Conservation (phyloP, 2,329 filamentous ascomycete species). For the Didymella arachidicola region DNA sequence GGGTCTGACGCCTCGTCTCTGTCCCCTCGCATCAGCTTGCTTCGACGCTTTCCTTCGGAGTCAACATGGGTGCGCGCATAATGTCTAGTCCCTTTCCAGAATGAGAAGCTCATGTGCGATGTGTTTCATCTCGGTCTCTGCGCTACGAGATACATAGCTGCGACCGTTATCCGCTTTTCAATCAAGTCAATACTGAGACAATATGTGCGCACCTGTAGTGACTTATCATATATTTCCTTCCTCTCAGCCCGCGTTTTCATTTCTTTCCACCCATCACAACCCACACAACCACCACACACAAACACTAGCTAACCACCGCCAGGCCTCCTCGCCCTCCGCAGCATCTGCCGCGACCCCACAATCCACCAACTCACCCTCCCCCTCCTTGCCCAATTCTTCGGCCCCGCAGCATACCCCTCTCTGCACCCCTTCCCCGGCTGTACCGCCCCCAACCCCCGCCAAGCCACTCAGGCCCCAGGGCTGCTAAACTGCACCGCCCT, state of each 20-base stretch:
- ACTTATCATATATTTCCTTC: neutral
- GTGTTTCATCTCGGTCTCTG: neutral
- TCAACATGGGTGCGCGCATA: constrained; percentile 15
- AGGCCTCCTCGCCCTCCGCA: constrained; percentile 34
- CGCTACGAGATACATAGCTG: constrained; percentile 16
- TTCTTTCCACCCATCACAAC: neutral
- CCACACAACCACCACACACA: neutral
- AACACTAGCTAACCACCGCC: constrained; percentile 3
- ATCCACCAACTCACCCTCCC: constrained; percentile 52
- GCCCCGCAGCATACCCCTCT: constrained; percentile 41
- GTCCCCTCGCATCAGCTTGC: too few species aligned
- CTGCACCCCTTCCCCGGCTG: constrained; percentile 49
- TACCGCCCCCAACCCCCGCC: constrained; percentile 35
- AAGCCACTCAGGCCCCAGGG: constrained; percentile 48
- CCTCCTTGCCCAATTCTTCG: constrained; percentile 46
- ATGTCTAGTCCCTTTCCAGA: constrained; percentile 18
- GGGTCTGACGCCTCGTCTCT: neutral
- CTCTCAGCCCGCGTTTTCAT: neutral
- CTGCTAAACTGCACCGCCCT: constrained; percentile 51
- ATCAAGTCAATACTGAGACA: constrained; percentile 20
- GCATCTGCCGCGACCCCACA: constrained; percentile 46
- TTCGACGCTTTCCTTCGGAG: neutral
- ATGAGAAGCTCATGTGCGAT: neutral
- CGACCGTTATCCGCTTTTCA: constrained; percentile 12
- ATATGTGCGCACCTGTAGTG: constrained; percentile 9